phyloP scores from a whole-genome alignment of 1,284 basidiomycete genomes.

The Ganoderma multipileum region DNA sequence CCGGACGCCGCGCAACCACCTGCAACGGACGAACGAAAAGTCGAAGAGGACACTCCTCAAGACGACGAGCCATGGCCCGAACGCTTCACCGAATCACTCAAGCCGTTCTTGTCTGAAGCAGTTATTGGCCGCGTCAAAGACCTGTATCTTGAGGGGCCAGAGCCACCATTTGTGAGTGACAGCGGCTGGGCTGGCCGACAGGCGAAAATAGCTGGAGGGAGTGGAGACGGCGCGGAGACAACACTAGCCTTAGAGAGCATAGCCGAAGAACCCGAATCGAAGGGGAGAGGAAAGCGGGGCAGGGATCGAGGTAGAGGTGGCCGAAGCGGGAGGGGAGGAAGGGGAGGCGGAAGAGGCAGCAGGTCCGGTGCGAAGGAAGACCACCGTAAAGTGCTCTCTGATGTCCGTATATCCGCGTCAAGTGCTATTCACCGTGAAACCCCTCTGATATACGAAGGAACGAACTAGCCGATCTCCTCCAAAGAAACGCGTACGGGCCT shows the following conservation, averaged over 20 bases:
- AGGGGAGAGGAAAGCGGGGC: conserved; percentile 46
- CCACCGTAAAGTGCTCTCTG: conserved; percentile 76
- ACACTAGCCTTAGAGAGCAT: conserved; percentile 30
- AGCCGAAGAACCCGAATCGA: conserved; percentile 39
- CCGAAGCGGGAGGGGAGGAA: conserved; percentile 54
- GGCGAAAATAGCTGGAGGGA: conserved; percentile 37
- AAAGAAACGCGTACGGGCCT: conserved; percentile 85
- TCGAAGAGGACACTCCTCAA: conserved; percentile 2
- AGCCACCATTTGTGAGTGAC: conserved; percentile 72
- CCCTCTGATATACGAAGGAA: conserved; percentile 28
- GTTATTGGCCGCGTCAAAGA: conserved; percentile 70
- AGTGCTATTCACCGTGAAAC: conserved; percentile 24
- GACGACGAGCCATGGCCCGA: conserved; percentile 67
- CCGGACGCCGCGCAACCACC: neutral
- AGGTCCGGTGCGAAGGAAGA: conserved; percentile 60
- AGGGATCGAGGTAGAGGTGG: conserved; percentile 52
- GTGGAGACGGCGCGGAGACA: conserved; percentile 34
- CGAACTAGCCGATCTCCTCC: conserved; percentile 74
- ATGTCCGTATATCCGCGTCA: conserved; percentile 58
- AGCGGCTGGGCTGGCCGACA: conserved; percentile 68
- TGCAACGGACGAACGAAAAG: neutral
- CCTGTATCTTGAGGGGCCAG: conserved; percentile 79
- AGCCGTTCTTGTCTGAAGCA: conserved; percentile 67
- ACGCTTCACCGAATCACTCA: conserved; percentile 60
- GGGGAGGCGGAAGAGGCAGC: conserved; percentile 47